Evolutionary conservation across 495 filamentous ascomycete genomes (phyloP).

Genomic region (Delitschia confertaspora): DNA sequence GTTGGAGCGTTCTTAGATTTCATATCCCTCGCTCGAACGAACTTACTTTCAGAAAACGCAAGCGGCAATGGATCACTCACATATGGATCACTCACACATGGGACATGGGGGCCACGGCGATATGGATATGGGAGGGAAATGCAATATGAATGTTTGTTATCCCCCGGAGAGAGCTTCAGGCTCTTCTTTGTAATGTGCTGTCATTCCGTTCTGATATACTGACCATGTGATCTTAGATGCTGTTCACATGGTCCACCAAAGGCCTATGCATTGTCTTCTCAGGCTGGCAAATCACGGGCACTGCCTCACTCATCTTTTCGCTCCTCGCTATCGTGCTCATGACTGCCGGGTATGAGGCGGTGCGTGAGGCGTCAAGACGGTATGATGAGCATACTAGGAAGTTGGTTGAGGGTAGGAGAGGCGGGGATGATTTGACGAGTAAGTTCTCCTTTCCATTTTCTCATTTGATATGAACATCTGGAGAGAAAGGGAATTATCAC

Average conservation of each 20-base stretch:
- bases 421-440: constrained; percentile 23
- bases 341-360: constrained; percentile 80
- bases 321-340: constrained; percentile 73
- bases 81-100: constrained; percentile 51
- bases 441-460: constrained; percentile 5
- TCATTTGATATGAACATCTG: no score
- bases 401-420: constrained; percentile 3
- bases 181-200: no score
- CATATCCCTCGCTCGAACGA: no score
- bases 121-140: constrained; percentile 44
- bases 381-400: constrained; percentile 49
- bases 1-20: not conserved
- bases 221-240: constrained; percentile 59
- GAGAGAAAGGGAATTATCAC: no score
- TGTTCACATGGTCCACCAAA: constrained; percentile 89
- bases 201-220: no score
- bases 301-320: constrained; percentile 65
- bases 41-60: no score
- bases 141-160: constrained; percentile 69
- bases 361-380: constrained; percentile 63
- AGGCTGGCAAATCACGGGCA: constrained; percentile 73
- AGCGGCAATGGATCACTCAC: constrained; percentile 24
- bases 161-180: no score
- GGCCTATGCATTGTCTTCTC: constrained; percentile 94
- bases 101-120: constrained; percentile 33